Percentiles rank a stretch among this genome's conserved stretches.
These are phyloP conservation scores for Pseudomassariella vexata DNA, from an alignment of 2,329 filamentous ascomycete species.

Conservation along the genomic window DNA sequence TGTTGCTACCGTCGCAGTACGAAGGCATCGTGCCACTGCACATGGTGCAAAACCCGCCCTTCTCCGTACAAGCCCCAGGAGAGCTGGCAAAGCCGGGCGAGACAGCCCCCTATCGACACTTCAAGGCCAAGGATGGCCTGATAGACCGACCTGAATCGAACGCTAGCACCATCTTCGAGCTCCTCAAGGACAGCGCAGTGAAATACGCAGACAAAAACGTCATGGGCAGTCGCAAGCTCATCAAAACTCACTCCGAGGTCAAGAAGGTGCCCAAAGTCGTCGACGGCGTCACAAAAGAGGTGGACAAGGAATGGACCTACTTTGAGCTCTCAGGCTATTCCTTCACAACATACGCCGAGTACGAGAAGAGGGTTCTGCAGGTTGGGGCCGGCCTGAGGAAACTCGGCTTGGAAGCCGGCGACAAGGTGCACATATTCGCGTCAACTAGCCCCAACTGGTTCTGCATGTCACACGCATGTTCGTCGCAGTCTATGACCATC, in stretches of 20 bases:
- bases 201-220: conserved; percentile 58
- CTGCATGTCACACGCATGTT: conserved; percentile 67
- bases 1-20: conserved; percentile 2
- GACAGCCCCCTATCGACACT: conserved; percentile 75
- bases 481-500: conserved; percentile 83
- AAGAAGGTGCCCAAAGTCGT: conserved; percentile 88
- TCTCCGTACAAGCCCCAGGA: conserved; percentile 67
- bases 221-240: conserved; percentile 65
- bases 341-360: conserved; percentile 75
- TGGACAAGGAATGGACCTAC: conserved; percentile 88
- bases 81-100: conserved; percentile 68
- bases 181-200: conserved; percentile 64
- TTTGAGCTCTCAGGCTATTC: conserved; percentile 77
- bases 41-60: conserved; percentile 65
- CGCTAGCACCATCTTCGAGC: conserved; percentile 72
- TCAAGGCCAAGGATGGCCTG: conserved; percentile 65
- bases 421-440: conserved; percentile 76
- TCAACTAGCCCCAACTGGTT: conserved; percentile 85
- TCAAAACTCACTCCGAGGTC: conserved; percentile 74
- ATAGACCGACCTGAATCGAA: conserved; percentile 60
- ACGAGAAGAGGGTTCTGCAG: conserved; percentile 62
- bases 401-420: conserved; percentile 61
- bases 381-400: conserved; percentile 69
- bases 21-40: conserved; percentile 44
- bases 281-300: conserved; percentile 70